phyloP scores from a whole-genome alignment of 2,329 filamentous ascomycete species.

The Colletotrichum navitas region DNA sequence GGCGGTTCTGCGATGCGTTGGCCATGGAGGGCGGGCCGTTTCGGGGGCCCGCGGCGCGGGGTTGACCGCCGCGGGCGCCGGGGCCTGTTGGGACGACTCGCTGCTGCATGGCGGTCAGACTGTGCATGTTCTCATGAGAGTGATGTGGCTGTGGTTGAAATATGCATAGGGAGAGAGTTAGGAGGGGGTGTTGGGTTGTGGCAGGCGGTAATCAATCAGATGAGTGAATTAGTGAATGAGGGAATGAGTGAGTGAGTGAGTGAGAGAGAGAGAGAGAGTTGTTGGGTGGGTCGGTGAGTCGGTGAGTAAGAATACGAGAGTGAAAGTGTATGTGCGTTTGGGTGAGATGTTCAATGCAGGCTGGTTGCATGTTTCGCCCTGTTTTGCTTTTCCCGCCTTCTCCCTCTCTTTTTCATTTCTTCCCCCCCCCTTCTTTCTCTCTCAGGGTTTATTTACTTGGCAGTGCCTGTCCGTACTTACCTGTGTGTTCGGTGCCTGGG shows the following conservation, averaged over 20 bases:
- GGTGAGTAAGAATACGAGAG: neutral
- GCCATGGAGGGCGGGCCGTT: constrained; percentile 33
- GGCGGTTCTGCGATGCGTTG: constrained; percentile 38
- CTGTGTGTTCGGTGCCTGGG: constrained; percentile 36
- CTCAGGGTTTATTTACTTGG: neutral
- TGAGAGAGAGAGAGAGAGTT: constrained; percentile 12
- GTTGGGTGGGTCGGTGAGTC: neutral
- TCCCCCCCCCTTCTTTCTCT: neutral
- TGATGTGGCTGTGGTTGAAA: neutral
- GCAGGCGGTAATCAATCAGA: neutral
- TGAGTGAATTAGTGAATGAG: neutral
- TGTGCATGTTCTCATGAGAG: neutral
- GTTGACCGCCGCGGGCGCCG: constrained; percentile 15
- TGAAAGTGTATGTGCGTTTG: neutral
- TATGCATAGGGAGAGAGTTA: neutral
- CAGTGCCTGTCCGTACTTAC: constrained; percentile 13
- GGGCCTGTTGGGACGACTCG: constrained; percentile 28
- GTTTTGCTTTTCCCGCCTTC: constrained; percentile 8
- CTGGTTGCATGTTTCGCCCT: constrained; percentile 9
- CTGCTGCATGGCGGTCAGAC: constrained; percentile 36
- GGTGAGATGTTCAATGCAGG: constrained; percentile 7
- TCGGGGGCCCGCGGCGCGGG: constrained; percentile 36
- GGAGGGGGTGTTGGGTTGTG: constrained; percentile 5
- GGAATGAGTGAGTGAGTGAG: too few species aligned
- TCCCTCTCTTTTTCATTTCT: neutral